Percentiles rank a stretch among this genome's conserved stretches.
Conservation (phyloP, 208 protist species). For the Tritrichomonas musculus region DNA sequence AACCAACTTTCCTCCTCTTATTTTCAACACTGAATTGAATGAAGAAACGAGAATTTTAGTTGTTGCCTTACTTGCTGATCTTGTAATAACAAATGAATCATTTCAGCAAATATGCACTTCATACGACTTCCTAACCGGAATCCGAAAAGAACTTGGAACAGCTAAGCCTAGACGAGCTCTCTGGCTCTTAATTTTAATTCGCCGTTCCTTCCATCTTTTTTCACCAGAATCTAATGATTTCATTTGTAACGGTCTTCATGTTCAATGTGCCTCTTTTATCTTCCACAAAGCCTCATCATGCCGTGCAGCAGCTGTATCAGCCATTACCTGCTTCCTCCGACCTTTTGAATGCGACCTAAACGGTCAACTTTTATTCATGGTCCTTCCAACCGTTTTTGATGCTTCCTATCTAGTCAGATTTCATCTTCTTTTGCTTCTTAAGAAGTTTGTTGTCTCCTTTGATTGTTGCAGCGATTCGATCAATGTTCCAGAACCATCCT, state of each 20-base stretch:
- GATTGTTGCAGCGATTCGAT: neutral
- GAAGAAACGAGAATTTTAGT: neutral
- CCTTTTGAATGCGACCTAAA: slow-evolving; percentile 17
- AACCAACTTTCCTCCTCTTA: neutral
- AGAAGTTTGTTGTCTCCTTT: neutral
- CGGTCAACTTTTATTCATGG: slow-evolving; percentile 6
- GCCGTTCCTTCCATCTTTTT: neutral
- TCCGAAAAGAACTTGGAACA: neutral
- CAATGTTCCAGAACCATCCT: neutral
- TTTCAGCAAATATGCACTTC: slow-evolving; percentile 3
- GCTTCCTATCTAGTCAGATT: neutral
- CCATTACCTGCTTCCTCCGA: neutral
- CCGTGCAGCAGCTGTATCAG: neutral
- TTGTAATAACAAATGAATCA: neutral
- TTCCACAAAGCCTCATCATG: neutral
- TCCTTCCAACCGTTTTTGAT: neutral
- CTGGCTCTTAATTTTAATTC: neutral
- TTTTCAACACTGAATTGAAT: neutral
- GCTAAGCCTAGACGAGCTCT: neutral
- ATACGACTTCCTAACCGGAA: neutral
- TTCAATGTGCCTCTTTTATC: neutral
- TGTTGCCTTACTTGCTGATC: neutral
- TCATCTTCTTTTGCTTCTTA: neutral
- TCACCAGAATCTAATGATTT: neutral
- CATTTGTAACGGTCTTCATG: neutral